Percentiles rank a stretch among this genome's conserved stretches.
Evolutionary conservation across 129 eudicot species (phyloP).

Genomic region (Saposhnikovia divaricata): DNA sequence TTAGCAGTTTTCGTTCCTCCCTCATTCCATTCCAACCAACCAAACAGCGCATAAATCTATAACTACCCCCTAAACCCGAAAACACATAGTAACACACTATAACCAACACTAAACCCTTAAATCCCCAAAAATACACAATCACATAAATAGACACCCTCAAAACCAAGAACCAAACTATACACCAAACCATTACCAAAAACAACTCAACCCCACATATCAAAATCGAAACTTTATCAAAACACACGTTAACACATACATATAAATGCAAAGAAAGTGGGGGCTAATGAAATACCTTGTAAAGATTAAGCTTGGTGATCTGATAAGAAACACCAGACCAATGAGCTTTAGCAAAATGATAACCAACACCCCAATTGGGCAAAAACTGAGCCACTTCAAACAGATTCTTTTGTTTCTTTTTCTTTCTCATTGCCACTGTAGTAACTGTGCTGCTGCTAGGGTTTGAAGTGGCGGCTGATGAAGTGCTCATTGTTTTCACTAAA

Average conservation of each 20-base stretch:
- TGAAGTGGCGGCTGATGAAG: background rate
- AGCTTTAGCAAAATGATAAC: conserved; percentile 88
- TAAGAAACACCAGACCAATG: conserved; percentile 87
- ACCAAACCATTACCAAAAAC: background rate
- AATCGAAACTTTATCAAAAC: background rate
- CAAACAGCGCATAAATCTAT: background rate
- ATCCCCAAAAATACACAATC: background rate
- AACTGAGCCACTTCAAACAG: conserved; percentile 79
- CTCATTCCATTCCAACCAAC: background rate
- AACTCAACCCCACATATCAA: background rate
- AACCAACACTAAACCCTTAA: background rate
- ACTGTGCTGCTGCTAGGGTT: conserved; percentile 19
- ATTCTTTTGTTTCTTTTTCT: conserved; percentile 55
- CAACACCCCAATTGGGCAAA: conserved; percentile 94
- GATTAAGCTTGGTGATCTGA: conserved; percentile 89
- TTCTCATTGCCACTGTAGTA: conserved; percentile 11
- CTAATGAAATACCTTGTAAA: conserved; percentile 49
- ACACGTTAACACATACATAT: background rate
- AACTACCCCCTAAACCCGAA: background rate
- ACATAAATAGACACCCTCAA: background rate
- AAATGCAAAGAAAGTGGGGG: background rate
- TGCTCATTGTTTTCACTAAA: background rate
- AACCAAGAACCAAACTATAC: background rate
- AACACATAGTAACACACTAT: background rate
- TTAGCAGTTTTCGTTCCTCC: background rate